Percentiles rank a stretch among this genome's conserved stretches.
These are phyloP conservation scores for Fonsecaea erecta DNA, from an alignment of 2,329 filamentous ascomycete species.

Conservation along the genomic window DNA sequence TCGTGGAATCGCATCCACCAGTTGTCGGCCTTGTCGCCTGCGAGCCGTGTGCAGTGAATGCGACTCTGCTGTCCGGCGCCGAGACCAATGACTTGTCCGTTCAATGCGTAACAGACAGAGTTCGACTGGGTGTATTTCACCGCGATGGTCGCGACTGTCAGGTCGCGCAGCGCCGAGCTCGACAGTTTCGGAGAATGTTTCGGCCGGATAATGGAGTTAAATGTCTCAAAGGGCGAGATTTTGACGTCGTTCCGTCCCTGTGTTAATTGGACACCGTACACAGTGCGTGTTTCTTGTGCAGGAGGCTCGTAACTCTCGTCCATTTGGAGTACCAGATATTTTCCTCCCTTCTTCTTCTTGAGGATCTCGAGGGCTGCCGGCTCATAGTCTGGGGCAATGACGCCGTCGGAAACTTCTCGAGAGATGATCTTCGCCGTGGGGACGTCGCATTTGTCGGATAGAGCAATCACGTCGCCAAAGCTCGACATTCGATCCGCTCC, in stretches of 20 bases:
- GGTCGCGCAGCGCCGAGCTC: constrained; percentile 81
- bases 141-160: constrained; percentile 94
- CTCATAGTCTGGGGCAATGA: constrained; percentile 87
- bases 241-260: constrained; percentile 92
- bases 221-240: constrained; percentile 79
- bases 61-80: constrained; percentile 96
- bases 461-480: constrained; percentile 94
- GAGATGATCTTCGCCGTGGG: constrained; percentile 97
- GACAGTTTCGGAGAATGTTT: constrained; percentile 75
- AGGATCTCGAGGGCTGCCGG: constrained; percentile 86
- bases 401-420: constrained; percentile 95
- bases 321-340: constrained; percentile 95
- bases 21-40: constrained; percentile 97
- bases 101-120: constrained; percentile 95
- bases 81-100: constrained; percentile 91
- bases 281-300: constrained; percentile 75
- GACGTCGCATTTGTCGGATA: constrained; percentile 87
- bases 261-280: constrained; percentile 85
- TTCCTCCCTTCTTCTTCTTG: constrained; percentile 97
- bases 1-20: constrained; percentile 99
- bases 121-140: constrained; percentile 99
- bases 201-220: constrained; percentile 82
- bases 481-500: constrained; percentile 98
- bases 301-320: constrained; percentile 83
- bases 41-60: constrained; percentile 97